These are phyloP conservation scores for Alternaria rosae DNA, from an alignment of 2,329 filamentous ascomycete species.

Conservation along the genomic window DNA sequence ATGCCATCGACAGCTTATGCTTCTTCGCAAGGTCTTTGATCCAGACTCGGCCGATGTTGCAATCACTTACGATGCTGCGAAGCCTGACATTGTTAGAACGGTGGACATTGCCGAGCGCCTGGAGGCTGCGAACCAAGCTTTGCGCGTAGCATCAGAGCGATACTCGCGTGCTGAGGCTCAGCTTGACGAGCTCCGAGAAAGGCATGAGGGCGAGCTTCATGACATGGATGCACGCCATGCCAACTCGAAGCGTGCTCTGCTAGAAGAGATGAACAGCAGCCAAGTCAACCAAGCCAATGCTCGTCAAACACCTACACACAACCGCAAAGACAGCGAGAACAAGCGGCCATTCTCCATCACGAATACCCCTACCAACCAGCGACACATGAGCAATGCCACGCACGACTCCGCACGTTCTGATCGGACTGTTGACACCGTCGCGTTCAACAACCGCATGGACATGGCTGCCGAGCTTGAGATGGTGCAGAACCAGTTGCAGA, in stretches of 20 bases:
- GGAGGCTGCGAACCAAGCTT: slow-evolving; percentile 85
- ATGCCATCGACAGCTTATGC: slow-evolving; percentile 78
- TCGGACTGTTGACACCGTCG: slow-evolving; percentile 80
- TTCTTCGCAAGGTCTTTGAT: slow-evolving; percentile 86
- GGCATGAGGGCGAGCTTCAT: slow-evolving; percentile 74
- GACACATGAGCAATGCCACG: slow-evolving; percentile 70
- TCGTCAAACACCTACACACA: slow-evolving; percentile 73
- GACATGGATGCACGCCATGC: slow-evolving; percentile 68
- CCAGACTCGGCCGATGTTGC: slow-evolving; percentile 72
- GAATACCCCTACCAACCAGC: slow-evolving; percentile 76
- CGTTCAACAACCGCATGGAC: slow-evolving; percentile 89
- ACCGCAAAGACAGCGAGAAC: slow-evolving; percentile 67
- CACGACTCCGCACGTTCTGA: slow-evolving; percentile 85
- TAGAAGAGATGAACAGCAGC: slow-evolving; percentile 89
- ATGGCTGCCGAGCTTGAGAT: slow-evolving; percentile 89
- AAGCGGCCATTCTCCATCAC: slow-evolving; percentile 73
- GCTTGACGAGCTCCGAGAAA: slow-evolving; percentile 76
- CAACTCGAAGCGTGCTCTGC: slow-evolving; percentile 73
- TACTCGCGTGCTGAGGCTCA: slow-evolving; percentile 84
- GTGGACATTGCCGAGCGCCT: slow-evolving; percentile 85
- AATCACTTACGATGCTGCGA: slow-evolving; percentile 72
- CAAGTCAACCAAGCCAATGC: slow-evolving; percentile 66
- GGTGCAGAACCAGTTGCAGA: slow-evolving; percentile 90
- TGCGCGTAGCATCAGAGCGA: slow-evolving; percentile 82
- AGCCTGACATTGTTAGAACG: slow-evolving; percentile 71